Base-by-base conservation (phyloP, 768 basidiomycete genomes). In the Auricularia heimuer region DNA sequence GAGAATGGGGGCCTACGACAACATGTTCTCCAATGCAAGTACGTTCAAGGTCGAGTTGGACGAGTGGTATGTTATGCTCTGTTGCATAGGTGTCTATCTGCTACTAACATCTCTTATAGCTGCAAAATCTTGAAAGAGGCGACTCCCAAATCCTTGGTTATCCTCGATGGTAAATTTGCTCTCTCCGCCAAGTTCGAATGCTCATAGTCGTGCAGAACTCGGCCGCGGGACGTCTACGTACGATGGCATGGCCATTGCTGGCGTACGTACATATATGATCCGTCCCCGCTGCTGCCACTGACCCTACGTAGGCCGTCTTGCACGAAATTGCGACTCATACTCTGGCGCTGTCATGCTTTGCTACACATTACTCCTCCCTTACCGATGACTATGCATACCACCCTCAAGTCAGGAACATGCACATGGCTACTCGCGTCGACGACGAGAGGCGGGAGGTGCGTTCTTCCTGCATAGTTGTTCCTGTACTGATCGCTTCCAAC, bases 11-110 rank as follows among this genome's bases (percentile, higher is more conserved):
- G 97, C 97, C 2, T 97, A 98, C 73, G 96, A 98, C 71, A 94
- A 94, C 72, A 94, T 96, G 90, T 95, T 94, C 75, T 88, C 90
- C 2, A 87, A 92, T 69, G 84, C 94, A 1, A 94, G 92, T 75
- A 98, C 96, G 0, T 99, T 98, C 83, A 97, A 98, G 74, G 97
- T 99, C 24, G 97, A 99, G 73, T 79, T 99, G 65, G 97, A 98
- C 73, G 97, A 99, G 83, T 93, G 93, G 93, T 94, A 69, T 51
- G 75, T 68, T 67, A 58, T 3, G n/a, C 8, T 14, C 8, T 14
- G 2, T 45, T 54, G 29, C 7, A 18, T 37, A 2, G 10, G 4
- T 51, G 35, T 24, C n/a, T 18, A 45, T 45, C 18, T 10, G 44
- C 44, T 45, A 54, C 29, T 66, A 56, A 66, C 65, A 51, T n/a